These are phyloP conservation scores for Aspergillus puulaauensis DNA, from an alignment of 2,329 filamentous ascomycete genomes.

Conservation along the genomic window DNA sequence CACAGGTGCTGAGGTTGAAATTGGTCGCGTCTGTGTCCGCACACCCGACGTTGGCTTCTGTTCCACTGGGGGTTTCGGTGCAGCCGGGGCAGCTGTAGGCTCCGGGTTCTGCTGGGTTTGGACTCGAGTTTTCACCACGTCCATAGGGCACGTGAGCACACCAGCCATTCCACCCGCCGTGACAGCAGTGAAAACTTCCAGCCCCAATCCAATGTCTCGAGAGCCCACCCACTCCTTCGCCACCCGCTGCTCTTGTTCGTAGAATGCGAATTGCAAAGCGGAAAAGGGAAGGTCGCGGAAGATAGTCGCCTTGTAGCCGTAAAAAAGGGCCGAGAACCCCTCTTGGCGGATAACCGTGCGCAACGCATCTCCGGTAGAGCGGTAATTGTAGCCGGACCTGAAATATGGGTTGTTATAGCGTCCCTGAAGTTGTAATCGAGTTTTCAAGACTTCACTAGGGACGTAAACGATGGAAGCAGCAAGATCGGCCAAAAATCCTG, in stretches of 20 bases:
- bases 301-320: constrained; percentile 95
- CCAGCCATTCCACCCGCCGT: constrained; percentile 90
- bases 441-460: constrained; percentile 95
- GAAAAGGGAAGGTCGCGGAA: constrained; percentile 95
- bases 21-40: constrained; percentile 64
- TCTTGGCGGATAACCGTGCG: constrained; percentile 81
- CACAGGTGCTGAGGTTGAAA: constrained; percentile 87
- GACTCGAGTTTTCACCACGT: constrained; percentile 94
- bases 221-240: constrained; percentile 76
- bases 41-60: constrained; percentile 27
- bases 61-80: constrained; percentile 30
- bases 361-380: constrained; percentile 76
- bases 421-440: constrained; percentile 91
- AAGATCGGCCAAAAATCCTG: constrained; percentile 89
- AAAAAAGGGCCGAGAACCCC: constrained; percentile 82
- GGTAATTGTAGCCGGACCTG: constrained; percentile 93
- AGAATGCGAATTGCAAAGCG: constrained; percentile 95
- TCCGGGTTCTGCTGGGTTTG: constrained; percentile 80
- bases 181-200: constrained; percentile 88
- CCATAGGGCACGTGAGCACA: constrained; percentile 90
- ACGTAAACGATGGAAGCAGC: constrained; percentile 93
- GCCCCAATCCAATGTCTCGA: constrained; percentile 76
- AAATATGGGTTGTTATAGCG: constrained; percentile 95
- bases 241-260: constrained; percentile 86
- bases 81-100: constrained; percentile 11